Conservation (phyloP, 2,329 filamentous ascomycete species). For the Aspergillus sp. region DNA sequence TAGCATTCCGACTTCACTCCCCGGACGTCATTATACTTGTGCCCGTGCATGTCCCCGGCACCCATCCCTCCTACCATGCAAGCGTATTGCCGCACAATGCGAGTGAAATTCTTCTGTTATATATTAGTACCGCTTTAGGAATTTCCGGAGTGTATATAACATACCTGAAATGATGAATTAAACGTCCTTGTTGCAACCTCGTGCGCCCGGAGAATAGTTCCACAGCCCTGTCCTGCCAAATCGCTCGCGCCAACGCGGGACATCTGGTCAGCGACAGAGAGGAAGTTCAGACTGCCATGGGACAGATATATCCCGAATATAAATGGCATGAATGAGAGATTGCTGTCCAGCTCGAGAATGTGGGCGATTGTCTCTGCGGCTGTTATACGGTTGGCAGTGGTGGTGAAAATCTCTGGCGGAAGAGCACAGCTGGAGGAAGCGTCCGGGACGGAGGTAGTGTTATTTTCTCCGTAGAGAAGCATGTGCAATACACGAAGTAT, state of each 20-base stretch:
- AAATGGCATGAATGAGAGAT: constrained; percentile 55
- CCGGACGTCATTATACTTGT: too few species aligned
- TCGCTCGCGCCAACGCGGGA: constrained; percentile 45
- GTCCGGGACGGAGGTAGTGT: constrained; percentile 52
- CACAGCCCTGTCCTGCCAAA: constrained; percentile 50
- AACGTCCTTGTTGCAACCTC: constrained; percentile 54
- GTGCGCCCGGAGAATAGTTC: constrained; percentile 52
- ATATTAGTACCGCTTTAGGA: too few species aligned
- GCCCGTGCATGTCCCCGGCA: too few species aligned
- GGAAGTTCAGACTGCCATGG: constrained; percentile 52
- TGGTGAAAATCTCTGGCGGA: constrained; percentile 30
- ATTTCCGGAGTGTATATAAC: too few species aligned
- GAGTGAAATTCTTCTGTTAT: too few species aligned
- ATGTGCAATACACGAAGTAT: constrained; percentile 52
- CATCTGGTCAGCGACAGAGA: constrained; percentile 53
- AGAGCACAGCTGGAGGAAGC: constrained; percentile 49
- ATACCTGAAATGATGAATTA: constrained; percentile 52
- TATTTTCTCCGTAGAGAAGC: constrained; percentile 52
- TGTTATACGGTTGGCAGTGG: constrained; percentile 49
- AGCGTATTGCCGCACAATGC: too few species aligned
- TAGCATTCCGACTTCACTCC: too few species aligned
- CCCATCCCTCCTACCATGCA: too few species aligned
- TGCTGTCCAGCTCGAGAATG: constrained; percentile 51
- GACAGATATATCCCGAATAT: constrained; percentile 55
- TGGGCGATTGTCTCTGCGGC: constrained; percentile 48